Evolutionary conservation across 2,329 filamentous ascomycete species (phyloP).

Genomic region (Sporothrix globosa): DNA sequence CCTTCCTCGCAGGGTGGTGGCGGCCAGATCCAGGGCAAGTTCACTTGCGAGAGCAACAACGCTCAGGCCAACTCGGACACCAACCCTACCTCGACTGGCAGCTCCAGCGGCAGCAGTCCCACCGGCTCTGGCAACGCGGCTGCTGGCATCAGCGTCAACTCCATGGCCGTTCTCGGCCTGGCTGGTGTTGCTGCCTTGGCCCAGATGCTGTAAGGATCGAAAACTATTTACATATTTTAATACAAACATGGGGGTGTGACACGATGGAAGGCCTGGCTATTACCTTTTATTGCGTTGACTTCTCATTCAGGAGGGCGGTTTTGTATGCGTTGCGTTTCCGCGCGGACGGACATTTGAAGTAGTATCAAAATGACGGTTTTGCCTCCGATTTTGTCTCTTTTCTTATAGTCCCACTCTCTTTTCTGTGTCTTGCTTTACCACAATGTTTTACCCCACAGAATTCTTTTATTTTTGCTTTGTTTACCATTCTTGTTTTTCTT

Average conservation of each 20-base stretch:
- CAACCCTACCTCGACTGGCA: slow-evolving; percentile 39
- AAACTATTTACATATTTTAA: slow-evolving; percentile 34
- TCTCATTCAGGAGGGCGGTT: slow-evolving; percentile 11
- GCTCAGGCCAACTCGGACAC: slow-evolving; percentile 57
- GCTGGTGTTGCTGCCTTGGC: slow-evolving; percentile 48
- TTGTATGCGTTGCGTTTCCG: slow-evolving; percentile 25
- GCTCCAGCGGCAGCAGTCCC: slow-evolving; percentile 40
- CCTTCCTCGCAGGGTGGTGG: slow-evolving; percentile 46
- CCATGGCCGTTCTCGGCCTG: slow-evolving; percentile 51
- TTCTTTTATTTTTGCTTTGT: slow-evolving; percentile 21
- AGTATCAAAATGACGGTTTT: slow-evolving; percentile 27
- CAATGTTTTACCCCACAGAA: slow-evolving; percentile 18
- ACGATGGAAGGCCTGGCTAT: slow-evolving; percentile 22
- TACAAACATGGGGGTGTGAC: neutral
- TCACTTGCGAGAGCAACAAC: slow-evolving; percentile 56
- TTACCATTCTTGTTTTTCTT: slow-evolving; percentile 5
- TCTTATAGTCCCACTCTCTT: neutral
- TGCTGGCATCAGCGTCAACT: slow-evolving; percentile 53
- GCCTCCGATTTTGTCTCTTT: neutral
- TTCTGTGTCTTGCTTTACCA: slow-evolving; percentile 28
- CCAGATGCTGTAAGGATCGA: slow-evolving; percentile 54
- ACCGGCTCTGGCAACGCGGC: slow-evolving; percentile 47
- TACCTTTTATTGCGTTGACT: neutral
- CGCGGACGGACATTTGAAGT: slow-evolving; percentile 20
- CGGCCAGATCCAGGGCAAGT: slow-evolving; percentile 53